Conservation (phyloP, 352 stramenopile species). For the Pythium chondricola region DNA sequence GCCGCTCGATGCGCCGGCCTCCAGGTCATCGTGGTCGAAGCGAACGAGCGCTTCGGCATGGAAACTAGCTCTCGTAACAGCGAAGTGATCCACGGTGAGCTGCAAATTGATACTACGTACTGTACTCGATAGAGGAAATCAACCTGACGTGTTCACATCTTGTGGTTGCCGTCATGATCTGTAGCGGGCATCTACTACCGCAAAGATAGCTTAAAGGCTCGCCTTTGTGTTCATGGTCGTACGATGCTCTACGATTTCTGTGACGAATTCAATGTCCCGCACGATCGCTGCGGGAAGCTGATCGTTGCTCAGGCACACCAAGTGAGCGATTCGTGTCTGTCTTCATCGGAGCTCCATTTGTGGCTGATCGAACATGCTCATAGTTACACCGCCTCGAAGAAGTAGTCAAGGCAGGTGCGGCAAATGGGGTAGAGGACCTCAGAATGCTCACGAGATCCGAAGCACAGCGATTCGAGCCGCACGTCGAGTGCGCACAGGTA, state of each 20-base stretch:
- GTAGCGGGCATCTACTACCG: conserved; percentile 92
- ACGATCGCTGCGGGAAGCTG: conserved; percentile 91
- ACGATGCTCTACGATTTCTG: conserved; percentile 92
- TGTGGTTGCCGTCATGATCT: background rate
- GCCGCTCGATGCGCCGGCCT: conserved; percentile 39
- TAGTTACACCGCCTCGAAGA: conserved; percentile 33
- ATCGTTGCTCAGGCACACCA: conserved; percentile 87
- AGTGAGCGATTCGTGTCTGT: conserved; percentile 6
- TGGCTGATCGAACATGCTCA: background rate
- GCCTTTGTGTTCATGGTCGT: conserved; percentile 87
- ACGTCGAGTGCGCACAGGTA: conserved; percentile 50
- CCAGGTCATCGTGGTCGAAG: conserved; percentile 87
- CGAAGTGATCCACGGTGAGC: conserved; percentile 92
- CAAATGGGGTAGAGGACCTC: conserved; percentile 61
- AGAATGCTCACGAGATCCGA: conserved; percentile 36
- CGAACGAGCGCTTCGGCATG: conserved; percentile 69
- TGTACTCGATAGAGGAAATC: too few relatives aligned
- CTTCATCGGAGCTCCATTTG: background rate
- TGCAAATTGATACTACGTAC: background rate
- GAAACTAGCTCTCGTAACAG: conserved; percentile 91
- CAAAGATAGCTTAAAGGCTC: conserved; percentile 82
- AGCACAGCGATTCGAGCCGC: conserved; percentile 37
- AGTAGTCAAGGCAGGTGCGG: conserved; percentile 29
- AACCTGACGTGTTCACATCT: too few relatives aligned
- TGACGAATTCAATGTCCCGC: conserved; percentile 63